phyloP scores from a whole-genome alignment of 495 filamentous ascomycete genomes.

The Xylaria longipes region DNA sequence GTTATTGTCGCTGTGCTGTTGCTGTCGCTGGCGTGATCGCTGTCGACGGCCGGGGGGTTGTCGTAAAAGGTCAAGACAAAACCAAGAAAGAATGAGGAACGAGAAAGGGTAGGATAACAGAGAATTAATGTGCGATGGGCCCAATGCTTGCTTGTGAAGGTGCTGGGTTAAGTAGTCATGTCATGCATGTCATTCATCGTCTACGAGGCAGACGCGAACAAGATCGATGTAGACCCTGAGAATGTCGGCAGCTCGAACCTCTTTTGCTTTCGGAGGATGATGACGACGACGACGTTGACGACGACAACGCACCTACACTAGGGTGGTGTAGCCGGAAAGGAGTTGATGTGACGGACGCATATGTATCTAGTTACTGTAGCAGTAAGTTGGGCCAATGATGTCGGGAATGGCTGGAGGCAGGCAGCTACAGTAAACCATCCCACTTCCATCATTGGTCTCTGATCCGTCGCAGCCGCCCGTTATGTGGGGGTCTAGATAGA shows the following conservation, averaged over 20 bases:
- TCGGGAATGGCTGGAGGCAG: slow-evolving; percentile 4
- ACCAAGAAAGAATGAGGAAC: background rate
- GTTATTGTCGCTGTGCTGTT: background rate
- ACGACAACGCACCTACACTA: background rate
- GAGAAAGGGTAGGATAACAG: background rate
- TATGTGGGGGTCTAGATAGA: background rate
- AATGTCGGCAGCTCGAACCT: background rate
- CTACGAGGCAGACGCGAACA: background rate
- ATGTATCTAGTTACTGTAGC: background rate
- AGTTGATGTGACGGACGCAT: slow-evolving; percentile 1
- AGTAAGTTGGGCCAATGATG: background rate
- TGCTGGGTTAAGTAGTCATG: background rate
- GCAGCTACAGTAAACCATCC: slow-evolving; percentile 10
- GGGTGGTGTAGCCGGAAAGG: background rate
- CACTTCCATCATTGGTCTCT: background rate
- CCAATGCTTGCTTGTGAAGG: background rate
- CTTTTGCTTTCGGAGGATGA: background rate
- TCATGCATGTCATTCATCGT: background rate
- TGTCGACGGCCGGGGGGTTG: background rate
- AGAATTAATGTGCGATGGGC: background rate
- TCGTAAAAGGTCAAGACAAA: background rate
- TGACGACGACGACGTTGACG: background rate
- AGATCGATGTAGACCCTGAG: background rate
- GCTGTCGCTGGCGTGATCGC: background rate
- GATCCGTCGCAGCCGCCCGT: background rate